A percentile compares a stretch with the other conserved stretches of the same genome.
phyloP scores from a whole-genome alignment of 2,329 filamentous ascomycete species.

The Bipolaris sorokiniana region DNA sequence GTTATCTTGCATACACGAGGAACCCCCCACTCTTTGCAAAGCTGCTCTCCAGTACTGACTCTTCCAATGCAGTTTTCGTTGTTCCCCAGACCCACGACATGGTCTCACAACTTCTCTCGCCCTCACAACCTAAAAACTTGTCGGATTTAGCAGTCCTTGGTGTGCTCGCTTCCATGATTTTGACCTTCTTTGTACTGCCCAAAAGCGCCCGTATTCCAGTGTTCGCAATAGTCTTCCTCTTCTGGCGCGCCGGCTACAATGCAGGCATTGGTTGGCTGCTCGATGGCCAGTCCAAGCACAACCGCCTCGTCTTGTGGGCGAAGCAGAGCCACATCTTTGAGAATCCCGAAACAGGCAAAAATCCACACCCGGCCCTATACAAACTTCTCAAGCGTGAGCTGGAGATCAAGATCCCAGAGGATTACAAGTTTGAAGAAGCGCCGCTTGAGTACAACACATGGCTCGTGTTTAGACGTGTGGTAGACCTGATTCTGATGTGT shows the following conservation, averaged over 20 bases:
- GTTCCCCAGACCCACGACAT: constrained; percentile 98
- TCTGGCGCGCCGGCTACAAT: constrained; percentile 94
- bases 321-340: constrained; percentile 86
- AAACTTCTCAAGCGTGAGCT: constrained; percentile 84
- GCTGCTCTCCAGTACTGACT: constrained; percentile 24
- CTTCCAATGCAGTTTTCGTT: constrained; percentile 73
- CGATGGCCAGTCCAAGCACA: constrained; percentile 87
- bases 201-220: constrained; percentile 71
- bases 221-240: constrained; percentile 83
- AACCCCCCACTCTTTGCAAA: not conserved
- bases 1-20: constrained; percentile 2
- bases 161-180: constrained; percentile 77
- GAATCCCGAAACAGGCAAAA: constrained; percentile 77
- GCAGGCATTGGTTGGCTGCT: constrained; percentile 90
- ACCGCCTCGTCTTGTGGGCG: constrained; percentile 85
- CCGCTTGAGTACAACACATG: constrained; percentile 99
- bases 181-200: constrained; percentile 76
- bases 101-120: constrained; percentile 96
- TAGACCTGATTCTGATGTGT: constrained; percentile 98
- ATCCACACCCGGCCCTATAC: constrained; percentile 83
- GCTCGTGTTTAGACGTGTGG: constrained; percentile 92
- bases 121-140: constrained; percentile 91
- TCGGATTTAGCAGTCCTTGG: constrained; percentile 82
- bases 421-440: constrained; percentile 92
- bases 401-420: constrained; percentile 90